Evolutionary conservation across 2,329 filamentous ascomycete genomes (phyloP), one percentile per base, ranked within the genome.

Genomic region (Fusarium mexicanum): DNA sequence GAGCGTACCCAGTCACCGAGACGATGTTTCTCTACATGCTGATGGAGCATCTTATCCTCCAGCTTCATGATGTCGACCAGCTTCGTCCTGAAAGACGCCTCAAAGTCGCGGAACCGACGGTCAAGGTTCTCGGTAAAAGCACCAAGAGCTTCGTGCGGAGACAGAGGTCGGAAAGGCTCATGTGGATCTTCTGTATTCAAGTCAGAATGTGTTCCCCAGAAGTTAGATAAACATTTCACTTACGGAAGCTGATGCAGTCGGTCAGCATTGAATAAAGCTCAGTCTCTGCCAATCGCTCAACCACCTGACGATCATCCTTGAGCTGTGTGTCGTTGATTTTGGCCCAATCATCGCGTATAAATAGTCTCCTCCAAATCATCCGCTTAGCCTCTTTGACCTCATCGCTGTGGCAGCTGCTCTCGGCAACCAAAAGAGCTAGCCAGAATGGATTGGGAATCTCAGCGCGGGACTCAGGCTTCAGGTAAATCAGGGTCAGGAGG

Each of bases 301-400:
- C 86, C 35, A 94, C 89, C 71, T 93, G 88, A 7, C 85, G 84
- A 78, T 97, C 95, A 64, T 91, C 90, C 79, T 93, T 92, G 67
- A 92, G 87, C 54, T 92, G 90, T 2, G 93, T 96, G 74, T 94
- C 91, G 79, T 96, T 96, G 79, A 97, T 89, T 67, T 85, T 86
- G 33, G 88, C 85, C 96, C 96, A 99, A 79, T 98, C 90, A 80
- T 98, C 95, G 57, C 91, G 90, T 74, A 96, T 88, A 78, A 93
- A 93, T 70, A 94, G 92, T 61, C 96, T 91, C 79, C 96, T 92
- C 96, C 96, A 99, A 71, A 98, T 93, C 44, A 91, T 84, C 22
- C 85, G 84, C 80, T 87, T 86, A 10, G 88, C 88, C 72, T 91
- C 87, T 72, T 88, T 87, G 51, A 89, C 86, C n/a, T 89, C 87